Conservation (phyloP, 208 protist species). For the Leishmania braziliensis region DNA sequence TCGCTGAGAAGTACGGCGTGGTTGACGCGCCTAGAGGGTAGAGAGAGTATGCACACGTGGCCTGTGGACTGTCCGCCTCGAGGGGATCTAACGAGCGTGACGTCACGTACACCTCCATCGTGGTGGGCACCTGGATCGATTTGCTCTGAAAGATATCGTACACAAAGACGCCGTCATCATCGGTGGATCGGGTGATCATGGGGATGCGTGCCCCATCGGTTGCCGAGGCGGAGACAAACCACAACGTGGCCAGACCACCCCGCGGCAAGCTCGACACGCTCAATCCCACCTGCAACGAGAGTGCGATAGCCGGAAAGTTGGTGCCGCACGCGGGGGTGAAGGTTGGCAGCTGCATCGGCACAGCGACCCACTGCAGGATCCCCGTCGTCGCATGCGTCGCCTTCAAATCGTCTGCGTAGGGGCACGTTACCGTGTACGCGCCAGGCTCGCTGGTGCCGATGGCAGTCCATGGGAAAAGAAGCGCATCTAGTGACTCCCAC, state of each 20-base stretch:
- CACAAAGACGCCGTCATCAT: conserved; percentile 17
- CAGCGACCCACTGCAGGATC: conserved; percentile 30
- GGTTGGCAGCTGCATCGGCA: conserved; percentile 35
- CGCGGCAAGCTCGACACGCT: conserved; percentile 24
- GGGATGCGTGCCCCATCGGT: conserved; percentile 18
- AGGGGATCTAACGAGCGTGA: conserved; percentile 44
- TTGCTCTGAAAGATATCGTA: conserved; percentile 25
- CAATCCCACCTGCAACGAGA: conserved; percentile 35
- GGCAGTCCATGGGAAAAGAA: conserved; percentile 33
- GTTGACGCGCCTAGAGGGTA: conserved; percentile 27
- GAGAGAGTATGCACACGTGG: conserved; percentile 42
- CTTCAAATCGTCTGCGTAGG: conserved; percentile 51
- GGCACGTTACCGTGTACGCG: conserved; percentile 48
- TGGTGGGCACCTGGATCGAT: neutral
- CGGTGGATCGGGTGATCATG: conserved; percentile 12
- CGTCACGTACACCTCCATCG: conserved; percentile 27
- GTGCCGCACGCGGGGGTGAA: conserved; percentile 44
- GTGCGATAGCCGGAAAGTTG: conserved; percentile 39
- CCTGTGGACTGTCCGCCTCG: conserved; percentile 34
- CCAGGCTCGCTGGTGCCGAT: conserved; percentile 44
- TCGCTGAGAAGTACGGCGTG: conserved; percentile 43
- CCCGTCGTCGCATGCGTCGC: conserved; percentile 19
- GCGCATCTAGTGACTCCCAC: conserved; percentile 18
- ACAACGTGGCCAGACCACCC: conserved; percentile 22
- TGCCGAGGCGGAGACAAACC: conserved; percentile 23